phyloP scores from a whole-genome alignment of 1,284 basidiomycete genomes.

The Ustilago xerochloae region DNA sequence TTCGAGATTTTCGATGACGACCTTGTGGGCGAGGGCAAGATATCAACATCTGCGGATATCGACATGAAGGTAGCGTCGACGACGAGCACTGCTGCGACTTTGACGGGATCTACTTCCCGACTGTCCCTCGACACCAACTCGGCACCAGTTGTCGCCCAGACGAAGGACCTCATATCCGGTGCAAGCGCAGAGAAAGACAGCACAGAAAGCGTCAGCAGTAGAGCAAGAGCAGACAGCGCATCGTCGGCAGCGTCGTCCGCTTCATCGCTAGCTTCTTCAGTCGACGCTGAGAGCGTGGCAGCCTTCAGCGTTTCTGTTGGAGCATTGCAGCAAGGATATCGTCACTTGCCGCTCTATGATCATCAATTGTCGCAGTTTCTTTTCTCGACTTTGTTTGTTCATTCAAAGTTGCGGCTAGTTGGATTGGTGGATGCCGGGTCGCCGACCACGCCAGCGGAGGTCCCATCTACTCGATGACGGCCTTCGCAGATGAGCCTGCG shows the following conservation, averaged over 20 bases:
- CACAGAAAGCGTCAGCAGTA: background rate
- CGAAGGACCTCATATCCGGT: slow-evolving; percentile 14
- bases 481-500: too few relatives aligned
- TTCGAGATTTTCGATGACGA: slow-evolving; percentile 64
- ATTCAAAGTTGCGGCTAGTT: slow-evolving; percentile 44
- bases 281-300: slow-evolving; percentile 49
- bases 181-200: background rate
- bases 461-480: too few relatives aligned
- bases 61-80: background rate
- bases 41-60: background rate
- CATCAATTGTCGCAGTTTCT: slow-evolving; percentile 59
- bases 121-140: background rate
- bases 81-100: background rate
- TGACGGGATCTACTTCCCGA: slow-evolving; percentile 4
- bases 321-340: slow-evolving; percentile 57
- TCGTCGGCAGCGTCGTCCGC: slow-evolving; percentile 18
- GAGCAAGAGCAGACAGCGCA: slow-evolving; percentile 5
- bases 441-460: background rate
- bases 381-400: slow-evolving; percentile 64
- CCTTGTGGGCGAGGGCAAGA: background rate
- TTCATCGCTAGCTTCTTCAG: slow-evolving; percentile 22
- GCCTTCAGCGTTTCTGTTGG: slow-evolving; percentile 44
- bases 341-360: slow-evolving; percentile 64
- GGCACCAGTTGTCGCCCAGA: background rate
- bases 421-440: slow-evolving; percentile 28